Conservation (phyloP, 139 green algal species). For the Micromonas pusilla region DNA sequence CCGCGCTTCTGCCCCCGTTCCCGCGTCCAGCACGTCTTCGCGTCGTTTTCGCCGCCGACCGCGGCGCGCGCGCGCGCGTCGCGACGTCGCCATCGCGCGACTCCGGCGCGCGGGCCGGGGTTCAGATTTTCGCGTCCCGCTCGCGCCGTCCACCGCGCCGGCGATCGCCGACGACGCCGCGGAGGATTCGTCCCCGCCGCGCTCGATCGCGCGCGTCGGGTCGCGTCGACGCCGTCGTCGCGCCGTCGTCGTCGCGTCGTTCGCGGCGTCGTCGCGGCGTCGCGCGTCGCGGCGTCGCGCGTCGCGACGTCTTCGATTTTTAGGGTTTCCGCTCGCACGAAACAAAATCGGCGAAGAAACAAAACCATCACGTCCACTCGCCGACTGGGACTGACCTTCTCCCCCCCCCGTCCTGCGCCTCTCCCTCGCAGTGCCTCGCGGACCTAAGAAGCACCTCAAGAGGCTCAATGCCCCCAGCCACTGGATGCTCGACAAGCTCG, state of each 20-base stretch:
- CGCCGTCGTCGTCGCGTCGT: no score
- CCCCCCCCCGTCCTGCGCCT: neutral
- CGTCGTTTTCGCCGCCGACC: neutral
- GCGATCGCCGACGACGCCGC: neutral
- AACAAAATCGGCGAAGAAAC: no score
- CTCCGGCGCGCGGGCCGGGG: no score
- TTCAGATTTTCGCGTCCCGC: neutral
- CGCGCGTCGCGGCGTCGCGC: neutral
- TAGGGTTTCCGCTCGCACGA: no score
- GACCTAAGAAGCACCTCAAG: constrained; percentile 99
- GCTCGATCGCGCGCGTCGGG: neutral
- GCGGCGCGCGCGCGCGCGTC: neutral
- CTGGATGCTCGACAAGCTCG: constrained; percentile 99
- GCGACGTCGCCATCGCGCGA: neutral
- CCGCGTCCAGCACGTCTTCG: neutral
- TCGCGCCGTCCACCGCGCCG: neutral
- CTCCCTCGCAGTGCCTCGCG: constrained; percentile 37
- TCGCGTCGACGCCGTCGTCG: neutral
- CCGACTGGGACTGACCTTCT: neutral
- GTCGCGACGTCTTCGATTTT: neutral
- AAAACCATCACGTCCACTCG: no score
- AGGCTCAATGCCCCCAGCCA: constrained; percentile 92
- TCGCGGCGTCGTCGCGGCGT: neutral
- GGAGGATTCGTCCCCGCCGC: neutral
- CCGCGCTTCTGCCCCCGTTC: no score